Evolutionary conservation across 805 yeast species (phyloP), one percentile per base, ranked within the genome.

Genomic region (Schizosaccharomyces lindneri): DNA sequence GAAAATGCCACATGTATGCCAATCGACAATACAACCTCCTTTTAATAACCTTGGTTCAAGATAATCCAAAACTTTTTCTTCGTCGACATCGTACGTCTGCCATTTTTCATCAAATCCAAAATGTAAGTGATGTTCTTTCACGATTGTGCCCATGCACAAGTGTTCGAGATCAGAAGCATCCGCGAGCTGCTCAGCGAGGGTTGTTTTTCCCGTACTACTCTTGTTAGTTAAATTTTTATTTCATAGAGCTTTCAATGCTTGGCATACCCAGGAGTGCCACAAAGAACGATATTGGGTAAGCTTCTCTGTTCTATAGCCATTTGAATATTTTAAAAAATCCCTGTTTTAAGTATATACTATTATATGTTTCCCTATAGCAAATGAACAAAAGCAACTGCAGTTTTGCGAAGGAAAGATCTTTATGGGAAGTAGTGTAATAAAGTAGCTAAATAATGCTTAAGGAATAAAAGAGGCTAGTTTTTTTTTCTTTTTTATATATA

Each of bases 1-100:
- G 69, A 93, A 90, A 24, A 87, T 80, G 68, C 93, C 98, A 72
- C 95, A 87, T 57, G 90, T 93, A 70, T 93, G 99, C 98, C 98
- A 93, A 71, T 93, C 99, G 13, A 93, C 77, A 7, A 93, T 75
- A n/a, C 78, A 76, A 1, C 94, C 95, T n/a, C 99, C 99, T 65
- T 80, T 75, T 61, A 83, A 84, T 60, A 89, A 74, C 48, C 83
- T 78, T 5, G 83, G 82, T 70, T 89, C 96, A 60, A 93, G 72
- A 29, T 80, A 79, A 70, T 93, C 97, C 63, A 88, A 72, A 15
- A 90, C 74, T 66, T 81, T 83, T 68, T 93, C 97, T 68, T 90
- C 98, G 72, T 93, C 96, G 4, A 90, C 96, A 51, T 90, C 86
- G 60, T 83, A 79, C 1, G 94, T 81, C 67, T 90, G 87, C 69